A percentile compares a stretch with the other conserved stretches of the same genome.
Evolutionary conservation across 768 basidiomycete species (phyloP).

Genomic region (Coprinopsis cinerea): DNA sequence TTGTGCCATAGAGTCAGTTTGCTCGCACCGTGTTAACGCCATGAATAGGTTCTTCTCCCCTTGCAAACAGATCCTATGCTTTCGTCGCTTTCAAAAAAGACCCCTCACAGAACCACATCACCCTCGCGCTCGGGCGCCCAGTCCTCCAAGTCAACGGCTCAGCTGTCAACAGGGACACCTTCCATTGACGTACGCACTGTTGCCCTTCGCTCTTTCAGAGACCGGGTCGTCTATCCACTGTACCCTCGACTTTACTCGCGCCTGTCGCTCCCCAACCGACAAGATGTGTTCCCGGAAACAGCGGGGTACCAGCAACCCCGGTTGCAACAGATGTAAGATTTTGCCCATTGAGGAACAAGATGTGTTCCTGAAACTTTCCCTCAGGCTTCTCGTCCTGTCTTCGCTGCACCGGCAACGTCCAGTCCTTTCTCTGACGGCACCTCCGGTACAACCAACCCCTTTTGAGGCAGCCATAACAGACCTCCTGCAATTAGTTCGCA

Average conservation of each 20-base stretch:
- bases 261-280: conserved; percentile 46
- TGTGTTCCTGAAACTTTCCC: conserved; percentile 2
- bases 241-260: conserved; percentile 49
- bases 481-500: conserved; percentile 58
- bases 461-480: conserved; percentile 66
- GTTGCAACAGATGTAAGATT: conserved; percentile 71
- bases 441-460: conserved; percentile 47
- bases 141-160: conserved; percentile 29
- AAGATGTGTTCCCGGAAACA: conserved; percentile 52
- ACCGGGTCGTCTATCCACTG: conserved; percentile 69
- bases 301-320: conserved; percentile 59
- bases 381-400: conserved; percentile 68
- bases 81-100: conserved; percentile 58
- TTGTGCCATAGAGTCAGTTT: background rate
- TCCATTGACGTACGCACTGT: conserved; percentile 78
- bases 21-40: background rate
- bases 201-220: conserved; percentile 76
- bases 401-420: conserved; percentile 61
- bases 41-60: conserved; percentile 28
- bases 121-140: conserved; percentile 45
- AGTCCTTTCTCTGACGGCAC: conserved; percentile 53
- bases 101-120: conserved; percentile 44
- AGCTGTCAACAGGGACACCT: conserved; percentile 32
- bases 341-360: background rate
- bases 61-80: conserved; percentile 44